phyloP scores from a whole-genome alignment of 2,329 filamentous ascomycete genomes.

The Proliferodiscus dingleyae region DNA sequence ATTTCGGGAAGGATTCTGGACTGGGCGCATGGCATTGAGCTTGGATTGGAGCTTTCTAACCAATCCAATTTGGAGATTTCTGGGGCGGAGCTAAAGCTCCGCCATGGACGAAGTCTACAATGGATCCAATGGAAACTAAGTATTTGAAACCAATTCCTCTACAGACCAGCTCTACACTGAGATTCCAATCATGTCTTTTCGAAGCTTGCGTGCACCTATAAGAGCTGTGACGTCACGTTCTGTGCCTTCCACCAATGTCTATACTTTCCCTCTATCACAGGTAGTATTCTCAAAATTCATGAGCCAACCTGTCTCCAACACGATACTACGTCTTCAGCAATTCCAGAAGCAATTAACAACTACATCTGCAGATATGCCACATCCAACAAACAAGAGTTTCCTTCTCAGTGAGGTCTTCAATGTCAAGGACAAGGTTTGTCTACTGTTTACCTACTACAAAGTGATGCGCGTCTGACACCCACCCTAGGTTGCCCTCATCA shows the following conservation, averaged over 20 bases:
- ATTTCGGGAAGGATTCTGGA: no score
- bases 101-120: no score
- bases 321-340: constrained; percentile 4
- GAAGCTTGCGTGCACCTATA: background rate
- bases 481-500: constrained; percentile 11
- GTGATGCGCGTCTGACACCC: background rate
- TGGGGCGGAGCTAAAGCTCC: no score
- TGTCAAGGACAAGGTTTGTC: constrained; percentile 27
- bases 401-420: constrained; percentile 27
- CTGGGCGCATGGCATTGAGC: no score
- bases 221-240: constrained; percentile 5
- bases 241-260: background rate
- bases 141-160: no score
- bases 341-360: constrained; percentile 7
- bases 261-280: background rate
- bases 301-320: background rate
- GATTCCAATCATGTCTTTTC: background rate
- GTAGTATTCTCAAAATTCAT: background rate
- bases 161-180: background rate
- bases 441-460: background rate
- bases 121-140: no score
- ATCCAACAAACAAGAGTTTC: constrained; percentile 22
- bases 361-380: constrained; percentile 18
- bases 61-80: no score
- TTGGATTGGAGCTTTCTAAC: no score